Conservation (phyloP, 352 stramenopile species). For the Globisporangium middletonii region DNA sequence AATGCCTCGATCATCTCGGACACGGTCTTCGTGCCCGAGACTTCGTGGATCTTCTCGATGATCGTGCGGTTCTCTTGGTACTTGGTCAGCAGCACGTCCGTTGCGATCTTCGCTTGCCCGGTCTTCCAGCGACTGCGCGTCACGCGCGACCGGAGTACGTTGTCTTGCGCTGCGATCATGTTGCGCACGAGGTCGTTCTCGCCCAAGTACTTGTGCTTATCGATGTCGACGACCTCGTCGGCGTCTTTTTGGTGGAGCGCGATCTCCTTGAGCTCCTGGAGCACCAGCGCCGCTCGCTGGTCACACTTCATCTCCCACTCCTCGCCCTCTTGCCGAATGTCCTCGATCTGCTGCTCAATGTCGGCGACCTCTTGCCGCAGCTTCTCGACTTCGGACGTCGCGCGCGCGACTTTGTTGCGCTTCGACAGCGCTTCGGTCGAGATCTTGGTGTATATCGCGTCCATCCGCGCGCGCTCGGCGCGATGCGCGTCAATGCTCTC, state of each 20-base stretch:
- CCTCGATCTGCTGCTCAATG: constrained; percentile 56
- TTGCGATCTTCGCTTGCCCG: constrained; percentile 56
- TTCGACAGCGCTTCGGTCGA: constrained; percentile 53
- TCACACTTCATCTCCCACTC: constrained; percentile 62
- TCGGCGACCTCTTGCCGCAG: constrained; percentile 42
- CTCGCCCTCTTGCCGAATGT: constrained; percentile 46
- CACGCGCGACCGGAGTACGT: constrained; percentile 35
- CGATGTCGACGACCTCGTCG: constrained; percentile 41
- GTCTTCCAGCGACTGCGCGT: constrained; percentile 68
- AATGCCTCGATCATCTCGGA: constrained; percentile 83
- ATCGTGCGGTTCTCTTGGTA: constrained; percentile 78
- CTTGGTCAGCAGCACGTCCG: constrained; percentile 59
- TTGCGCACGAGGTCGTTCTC: constrained; percentile 70
- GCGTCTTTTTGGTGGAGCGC: constrained; percentile 47
- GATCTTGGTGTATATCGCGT: constrained; percentile 73
- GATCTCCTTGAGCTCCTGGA: constrained; percentile 72
- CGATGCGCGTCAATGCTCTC: constrained; percentile 62
- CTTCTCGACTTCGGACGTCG: constrained; percentile 47
- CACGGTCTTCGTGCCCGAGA: constrained; percentile 69
- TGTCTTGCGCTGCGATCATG: constrained; percentile 43
- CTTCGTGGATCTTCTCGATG: constrained; percentile 80
- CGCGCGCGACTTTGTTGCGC: constrained; percentile 36
- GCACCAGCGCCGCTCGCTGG: constrained; percentile 31
- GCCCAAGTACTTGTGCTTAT: constrained; percentile 63
- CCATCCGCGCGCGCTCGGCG: constrained; percentile 63